phyloP scores from a whole-genome alignment of 2,329 filamentous ascomycete species.

The Fusarium brachygibbosum region DNA sequence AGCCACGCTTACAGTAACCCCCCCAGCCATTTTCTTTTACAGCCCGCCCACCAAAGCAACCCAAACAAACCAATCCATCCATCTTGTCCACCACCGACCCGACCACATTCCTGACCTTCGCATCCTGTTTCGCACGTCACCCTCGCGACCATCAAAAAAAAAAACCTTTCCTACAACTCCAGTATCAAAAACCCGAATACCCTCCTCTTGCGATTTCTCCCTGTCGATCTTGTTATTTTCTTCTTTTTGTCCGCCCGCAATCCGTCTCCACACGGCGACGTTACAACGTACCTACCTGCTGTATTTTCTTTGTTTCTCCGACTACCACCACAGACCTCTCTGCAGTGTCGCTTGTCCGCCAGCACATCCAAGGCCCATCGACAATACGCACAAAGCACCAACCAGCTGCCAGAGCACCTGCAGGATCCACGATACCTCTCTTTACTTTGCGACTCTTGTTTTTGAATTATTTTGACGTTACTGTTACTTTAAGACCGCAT shows the following conservation, averaged over 20 bases:
- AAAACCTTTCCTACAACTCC: constrained; percentile 27
- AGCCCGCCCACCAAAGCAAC: constrained; percentile 24
- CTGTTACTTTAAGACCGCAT: constrained; percentile 5
- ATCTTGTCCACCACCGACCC: constrained; percentile 41
- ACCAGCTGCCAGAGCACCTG: constrained; percentile 20
- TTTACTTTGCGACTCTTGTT: constrained; percentile 17
- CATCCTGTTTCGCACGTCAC: constrained; percentile 49
- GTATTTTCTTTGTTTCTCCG: constrained; percentile 29
- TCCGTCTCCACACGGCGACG: constrained; percentile 26
- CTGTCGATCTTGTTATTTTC: constrained; percentile 28
- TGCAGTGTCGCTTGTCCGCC: constrained; percentile 31
- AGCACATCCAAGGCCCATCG: constrained; percentile 30
- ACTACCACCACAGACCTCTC: constrained; percentile 25
- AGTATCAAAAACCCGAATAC: constrained; percentile 31
- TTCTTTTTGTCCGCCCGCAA: constrained; percentile 11
- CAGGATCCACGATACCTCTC: constrained; percentile 21
- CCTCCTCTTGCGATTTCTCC: constrained; percentile 16
- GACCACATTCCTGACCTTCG: constrained; percentile 49
- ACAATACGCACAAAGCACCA: constrained; percentile 25
- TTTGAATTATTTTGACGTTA: constrained; percentile 22
- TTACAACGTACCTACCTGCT: constrained; percentile 20
- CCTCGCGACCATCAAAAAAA: constrained; percentile 37
- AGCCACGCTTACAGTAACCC: constrained; percentile 49
- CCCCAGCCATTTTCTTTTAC: constrained; percentile 50
- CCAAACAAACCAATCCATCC: constrained; percentile 42